phyloP scores from a whole-genome alignment of 2,329 filamentous ascomycete species.

The Intubia oerlemansii region DNA sequence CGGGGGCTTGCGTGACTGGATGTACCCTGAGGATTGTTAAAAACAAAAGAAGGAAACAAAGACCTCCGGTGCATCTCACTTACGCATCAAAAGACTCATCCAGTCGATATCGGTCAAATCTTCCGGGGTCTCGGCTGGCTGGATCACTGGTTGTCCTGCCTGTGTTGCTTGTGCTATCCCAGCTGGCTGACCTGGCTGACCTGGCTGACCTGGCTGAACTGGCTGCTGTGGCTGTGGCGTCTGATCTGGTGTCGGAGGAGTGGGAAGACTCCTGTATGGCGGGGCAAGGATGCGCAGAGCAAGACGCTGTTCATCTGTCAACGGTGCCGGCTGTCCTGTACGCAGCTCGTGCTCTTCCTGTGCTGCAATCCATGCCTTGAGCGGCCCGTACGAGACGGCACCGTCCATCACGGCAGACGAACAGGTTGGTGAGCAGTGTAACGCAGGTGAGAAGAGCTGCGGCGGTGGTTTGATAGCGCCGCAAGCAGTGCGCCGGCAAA shows the following conservation, averaged over 20 bases:
- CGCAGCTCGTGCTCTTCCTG: slow-evolving; percentile 17
- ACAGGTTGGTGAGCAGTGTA: neutral
- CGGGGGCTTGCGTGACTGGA: slow-evolving; percentile 8
- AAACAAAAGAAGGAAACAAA: neutral
- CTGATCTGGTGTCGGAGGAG: neutral
- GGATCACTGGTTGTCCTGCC: neutral
- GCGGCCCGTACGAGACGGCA: slow-evolving; percentile 1
- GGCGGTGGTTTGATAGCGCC: neutral
- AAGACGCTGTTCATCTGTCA: slow-evolving; percentile 17
- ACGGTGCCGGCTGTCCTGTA: slow-evolving; percentile 13
- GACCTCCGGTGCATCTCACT: slow-evolving; percentile 4
- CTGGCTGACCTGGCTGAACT: neutral
- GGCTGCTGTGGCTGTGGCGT: neutral
- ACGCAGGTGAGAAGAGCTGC: neutral
- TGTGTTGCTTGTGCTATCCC: no score
- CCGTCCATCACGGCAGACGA: neutral
- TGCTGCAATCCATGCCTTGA: slow-evolving; percentile 19
- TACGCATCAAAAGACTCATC: slow-evolving; percentile 18
- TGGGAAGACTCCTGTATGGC: no score
- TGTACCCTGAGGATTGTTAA: slow-evolving; percentile 10
- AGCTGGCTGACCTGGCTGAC: neutral
- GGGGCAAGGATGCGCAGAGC: slow-evolving; percentile 22
- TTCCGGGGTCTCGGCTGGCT: neutral
- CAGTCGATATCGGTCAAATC: slow-evolving; percentile 14
- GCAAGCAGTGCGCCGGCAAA: no score